Base-by-base conservation (phyloP, 1,139 yeast genomes). In the Pichia sp. region DNA sequence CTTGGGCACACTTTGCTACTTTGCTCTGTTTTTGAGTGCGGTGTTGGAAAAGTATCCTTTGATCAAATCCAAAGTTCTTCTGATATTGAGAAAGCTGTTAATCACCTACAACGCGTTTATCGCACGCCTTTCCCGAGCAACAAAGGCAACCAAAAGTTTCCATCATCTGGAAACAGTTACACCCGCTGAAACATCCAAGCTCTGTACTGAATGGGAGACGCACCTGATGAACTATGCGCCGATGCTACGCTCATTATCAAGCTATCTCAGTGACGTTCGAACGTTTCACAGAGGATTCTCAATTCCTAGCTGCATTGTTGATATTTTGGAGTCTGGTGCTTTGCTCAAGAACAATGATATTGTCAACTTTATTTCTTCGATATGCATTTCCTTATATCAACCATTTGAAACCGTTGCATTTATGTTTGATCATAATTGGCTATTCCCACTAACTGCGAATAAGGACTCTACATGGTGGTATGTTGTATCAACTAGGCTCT, bases 351-450 rank as follows among this genome's bases (percentile, higher is more conserved):
- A 43, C 2, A 45, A 40, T 21, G 41, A 51, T 4, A 36, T 37
- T 23, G 15, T 58, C 8, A 52, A 56, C 23, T 40, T 44, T 20
- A 17, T 54, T 6, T 55, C 55, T 29, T 47, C 52, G 4, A 34
- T 53, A 8, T 47, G 56, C n/a, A 56, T 57, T 20, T 51, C 55
- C 10, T 39, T 47, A 2, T 53, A 49, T 26, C 79, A 74, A 50
- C 59, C 72, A 6, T 55, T 73, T 29, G 80, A 74, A 47, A 72
- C 73, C 39, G 66, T 69, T n/a, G 79, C 77, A 2, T 74, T 77
- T 72, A 56, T 69, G 29, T 66, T 73, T 3, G 77, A 72, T 33
- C 78, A 73, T 49, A 63, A 69, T 44, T 73, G 76, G 74, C 60
- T 72, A 3, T 64, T 66, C 7, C 71, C 74, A 16, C 46, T 51